phyloP scores from a whole-genome alignment of 2,329 filamentous ascomycete species.

The Aspergillus sergii region DNA sequence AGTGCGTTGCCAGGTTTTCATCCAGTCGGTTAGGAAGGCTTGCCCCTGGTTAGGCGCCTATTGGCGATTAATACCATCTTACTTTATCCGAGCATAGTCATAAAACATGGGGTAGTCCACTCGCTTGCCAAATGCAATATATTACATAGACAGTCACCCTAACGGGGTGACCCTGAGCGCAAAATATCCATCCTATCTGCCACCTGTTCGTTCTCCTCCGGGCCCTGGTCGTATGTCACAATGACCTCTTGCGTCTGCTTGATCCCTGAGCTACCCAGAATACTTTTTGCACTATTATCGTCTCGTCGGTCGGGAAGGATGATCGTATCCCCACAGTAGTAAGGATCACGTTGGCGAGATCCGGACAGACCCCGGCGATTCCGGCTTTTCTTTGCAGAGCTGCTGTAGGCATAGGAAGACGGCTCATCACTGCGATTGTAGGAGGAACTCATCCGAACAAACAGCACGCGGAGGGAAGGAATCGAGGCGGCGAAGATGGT shows the following conservation, averaged over 20 bases:
- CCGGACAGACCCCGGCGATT: background rate
- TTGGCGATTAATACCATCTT: background rate
- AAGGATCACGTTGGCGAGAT: background rate
- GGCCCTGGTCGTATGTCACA: background rate
- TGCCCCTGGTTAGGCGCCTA: background rate
- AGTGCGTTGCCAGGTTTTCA: background rate
- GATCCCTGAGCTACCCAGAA: background rate
- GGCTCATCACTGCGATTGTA: background rate
- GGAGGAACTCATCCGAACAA: conserved; percentile 18
- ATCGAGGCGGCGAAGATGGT: conserved; percentile 34
- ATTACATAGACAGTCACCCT: background rate
- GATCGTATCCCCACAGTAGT: background rate
- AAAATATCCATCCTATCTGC: background rate
- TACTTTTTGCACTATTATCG: background rate
- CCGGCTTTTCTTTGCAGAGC: background rate
- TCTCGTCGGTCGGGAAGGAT: background rate
- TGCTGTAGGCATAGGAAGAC: background rate
- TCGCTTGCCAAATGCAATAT: background rate
- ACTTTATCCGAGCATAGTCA: background rate
- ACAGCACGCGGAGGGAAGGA: conserved; percentile 29
- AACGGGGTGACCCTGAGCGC: background rate
- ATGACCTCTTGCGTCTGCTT: background rate
- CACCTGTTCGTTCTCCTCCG: background rate
- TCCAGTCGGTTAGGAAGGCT: background rate
- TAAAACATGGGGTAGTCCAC: background rate